Evolutionary conservation across 192 early-diverging fungal genomes (phyloP).

Genomic region (Backusella mclennaniae): DNA sequence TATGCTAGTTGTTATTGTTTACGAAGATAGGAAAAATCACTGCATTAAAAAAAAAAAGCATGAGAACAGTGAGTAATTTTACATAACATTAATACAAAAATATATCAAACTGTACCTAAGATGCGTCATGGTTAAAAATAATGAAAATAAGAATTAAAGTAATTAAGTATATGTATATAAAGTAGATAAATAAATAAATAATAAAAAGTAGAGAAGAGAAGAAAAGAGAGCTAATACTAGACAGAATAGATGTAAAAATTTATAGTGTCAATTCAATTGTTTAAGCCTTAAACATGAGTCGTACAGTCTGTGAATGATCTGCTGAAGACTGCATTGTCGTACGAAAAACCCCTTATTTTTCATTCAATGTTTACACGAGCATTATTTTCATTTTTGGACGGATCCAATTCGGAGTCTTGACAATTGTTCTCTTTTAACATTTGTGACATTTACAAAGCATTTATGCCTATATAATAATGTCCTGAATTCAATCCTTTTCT

Average conservation of each 20-base stretch:
- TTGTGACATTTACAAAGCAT: not conserved
- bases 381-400: not conserved
- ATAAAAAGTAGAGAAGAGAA: not conserved
- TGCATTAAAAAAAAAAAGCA: not conserved
- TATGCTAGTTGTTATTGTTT: not conserved
- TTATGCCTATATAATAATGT: not conserved
- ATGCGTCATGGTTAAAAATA: slow-evolving; percentile 5
- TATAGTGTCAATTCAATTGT: slow-evolving; percentile 1
- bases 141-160: not conserved
- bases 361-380: not conserved
- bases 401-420: not conserved
- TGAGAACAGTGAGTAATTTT: not conserved
- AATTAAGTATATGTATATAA: not conserved
- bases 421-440: not conserved
- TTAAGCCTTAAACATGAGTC: not conserved
- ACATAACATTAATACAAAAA: not conserved
- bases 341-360: not conserved
- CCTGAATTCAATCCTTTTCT: not conserved
- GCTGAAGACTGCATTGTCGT: not conserved
- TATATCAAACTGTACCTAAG: slow-evolving; percentile 10
- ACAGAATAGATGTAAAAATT: not conserved
- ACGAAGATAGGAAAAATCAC: slow-evolving; percentile 34
- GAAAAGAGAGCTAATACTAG: not conserved
- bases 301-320: not conserved
- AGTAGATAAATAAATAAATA: not conserved